Evolutionary conservation across 495 filamentous ascomycete species (phyloP).

Genomic region (Penicillium mononematosum): DNA sequence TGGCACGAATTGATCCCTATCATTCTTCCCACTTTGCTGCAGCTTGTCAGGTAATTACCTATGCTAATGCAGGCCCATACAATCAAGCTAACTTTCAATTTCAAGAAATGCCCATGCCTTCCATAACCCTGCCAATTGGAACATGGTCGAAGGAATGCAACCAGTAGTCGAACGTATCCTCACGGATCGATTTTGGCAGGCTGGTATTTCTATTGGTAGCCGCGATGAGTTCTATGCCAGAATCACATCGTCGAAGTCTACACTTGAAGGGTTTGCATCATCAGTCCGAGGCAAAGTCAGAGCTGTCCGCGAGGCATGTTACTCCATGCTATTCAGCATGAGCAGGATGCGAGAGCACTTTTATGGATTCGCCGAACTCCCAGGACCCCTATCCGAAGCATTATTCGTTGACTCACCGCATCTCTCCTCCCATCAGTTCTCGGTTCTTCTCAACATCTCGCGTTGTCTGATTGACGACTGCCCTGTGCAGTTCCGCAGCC

Average conservation of each 20-base stretch:
- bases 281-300: constrained; percentile 84
- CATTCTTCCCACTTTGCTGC: constrained; percentile 82
- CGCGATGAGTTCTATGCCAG: constrained; percentile 94
- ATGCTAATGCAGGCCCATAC: neutral
- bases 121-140: constrained; percentile 84
- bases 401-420: constrained; percentile 80
- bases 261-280: constrained; percentile 91
- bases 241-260: constrained; percentile 81
- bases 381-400: constrained; percentile 77
- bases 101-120: constrained; percentile 86
- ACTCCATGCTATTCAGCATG: constrained; percentile 92
- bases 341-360: constrained; percentile 82
- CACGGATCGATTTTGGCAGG: constrained; percentile 98
- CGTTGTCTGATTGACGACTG: constrained; percentile 88
- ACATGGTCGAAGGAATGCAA: constrained; percentile 74
- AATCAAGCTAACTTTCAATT: constrained; percentile 15
- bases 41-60: constrained; percentile 67
- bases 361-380: constrained; percentile 82
- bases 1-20: constrained; percentile 82
- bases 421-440: constrained; percentile 89
- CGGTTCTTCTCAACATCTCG: constrained; percentile 81
- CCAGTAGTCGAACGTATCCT: constrained; percentile 76
- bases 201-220: constrained; percentile 91
- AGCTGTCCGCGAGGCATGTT: constrained; percentile 87
- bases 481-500: constrained; percentile 68